These are phyloP conservation scores for Tillandsia leiboldiana DNA, from an alignment of 176 grass and related monocot species.

Conservation along the genomic window DNA sequence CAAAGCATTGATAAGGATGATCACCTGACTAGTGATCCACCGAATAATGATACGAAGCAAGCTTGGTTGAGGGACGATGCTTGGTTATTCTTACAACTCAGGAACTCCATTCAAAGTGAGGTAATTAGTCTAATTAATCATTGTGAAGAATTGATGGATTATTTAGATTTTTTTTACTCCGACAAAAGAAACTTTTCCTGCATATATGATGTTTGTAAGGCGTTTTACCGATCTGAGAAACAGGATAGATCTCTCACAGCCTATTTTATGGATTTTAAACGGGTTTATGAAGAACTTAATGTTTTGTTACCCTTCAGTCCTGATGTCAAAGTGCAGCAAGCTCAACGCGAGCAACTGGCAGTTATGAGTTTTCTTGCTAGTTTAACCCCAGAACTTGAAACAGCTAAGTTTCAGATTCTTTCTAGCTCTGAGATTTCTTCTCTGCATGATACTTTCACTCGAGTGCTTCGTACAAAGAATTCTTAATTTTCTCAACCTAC, in stretches of 20 bases:
- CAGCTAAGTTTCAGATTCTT: not conserved
- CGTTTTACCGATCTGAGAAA: not conserved
- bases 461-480: not conserved
- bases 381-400: not conserved
- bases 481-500: not conserved
- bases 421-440: not conserved
- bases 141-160: constrained; percentile 6
- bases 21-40: not conserved
- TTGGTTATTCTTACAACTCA: not conserved
- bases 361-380: not conserved
- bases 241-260: not conserved
- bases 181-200: not conserved
- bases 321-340: not conserved
- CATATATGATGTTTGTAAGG: not conserved
- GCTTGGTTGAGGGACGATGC: not conserved
- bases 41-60: not conserved
- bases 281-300: not conserved
- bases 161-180: constrained; percentile 1
- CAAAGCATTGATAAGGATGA: constrained; percentile 1
- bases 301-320: not conserved
- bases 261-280: not conserved
- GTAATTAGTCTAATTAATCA: constrained; percentile 9
- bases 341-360: not conserved
- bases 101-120: not conserved
- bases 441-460: not conserved